Evolutionary conservation across 306 rosid species (phyloP), one percentile per base, ranked within the genome.

Genomic region (Cicer arietinum): DNA sequence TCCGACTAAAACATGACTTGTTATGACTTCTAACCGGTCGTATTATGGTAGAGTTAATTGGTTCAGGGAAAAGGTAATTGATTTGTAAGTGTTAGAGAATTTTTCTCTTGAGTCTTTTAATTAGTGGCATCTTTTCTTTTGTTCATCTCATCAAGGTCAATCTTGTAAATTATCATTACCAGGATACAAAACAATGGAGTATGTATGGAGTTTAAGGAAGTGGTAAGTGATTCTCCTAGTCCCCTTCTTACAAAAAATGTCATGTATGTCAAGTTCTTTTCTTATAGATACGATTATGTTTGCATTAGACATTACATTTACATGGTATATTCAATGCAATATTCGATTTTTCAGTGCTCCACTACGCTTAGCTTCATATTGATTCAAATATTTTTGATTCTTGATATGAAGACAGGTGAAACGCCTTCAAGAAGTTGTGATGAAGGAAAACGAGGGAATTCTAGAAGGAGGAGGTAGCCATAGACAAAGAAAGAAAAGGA

Each of bases 391-490:
- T 43, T 42, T 44, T 52, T 63, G 30, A 60, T 59, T 77, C 39
- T 62, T 71, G 74, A 65, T 74, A 25, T 81, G 84, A 85, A 89
- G 94, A 83, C 89, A 84, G 86, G 83, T 18, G 80, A 90, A 77
- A 7, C 80, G 14, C 45, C 84, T 20, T 20, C 89, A 50, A 81
- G 84, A 46, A 80, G 83, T 73, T 74, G 50, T 68, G 54, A 42
- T 47, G 86, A 81, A 65, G 81, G 84, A 20, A 85, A 82, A n/a
- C 69, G 78, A 42, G 68, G 88, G 67, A 74, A 85, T 14, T 81
- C 71, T 65, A 84, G 85, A 13, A 84, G 84, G 77, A 85, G 85
- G 84, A 68, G 78, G 69, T 84, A 59, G 79, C 72, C 82, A 40
- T 35, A 77, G 86, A 45, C 69, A 78, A 5, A 79, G 84, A 78